Percentiles rank a stretch among this genome's conserved stretches.
Conservation (phyloP, 2,329 filamentous ascomycete species). For the Tolypocladium pustulatum region DNA sequence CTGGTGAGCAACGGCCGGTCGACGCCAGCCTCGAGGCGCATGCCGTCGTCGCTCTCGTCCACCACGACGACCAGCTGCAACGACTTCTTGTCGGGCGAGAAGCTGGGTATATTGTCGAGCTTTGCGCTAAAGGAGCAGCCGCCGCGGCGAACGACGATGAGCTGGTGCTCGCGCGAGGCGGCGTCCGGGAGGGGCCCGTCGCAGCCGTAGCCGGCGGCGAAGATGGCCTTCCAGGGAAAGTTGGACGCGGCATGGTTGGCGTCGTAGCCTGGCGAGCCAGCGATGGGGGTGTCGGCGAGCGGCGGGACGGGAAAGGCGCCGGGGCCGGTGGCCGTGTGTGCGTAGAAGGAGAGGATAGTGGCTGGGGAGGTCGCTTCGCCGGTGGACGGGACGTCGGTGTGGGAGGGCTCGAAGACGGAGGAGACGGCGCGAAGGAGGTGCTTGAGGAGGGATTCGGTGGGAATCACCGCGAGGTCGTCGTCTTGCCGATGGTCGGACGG, state of each 20-base stretch:
- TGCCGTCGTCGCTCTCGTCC: constrained; percentile 23
- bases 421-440: constrained; percentile 35
- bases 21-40: constrained; percentile 15
- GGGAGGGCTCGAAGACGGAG: constrained; percentile 29
- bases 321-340: constrained; percentile 39
- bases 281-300: constrained; percentile 43
- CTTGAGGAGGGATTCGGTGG: constrained; percentile 31
- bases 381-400: constrained; percentile 17
- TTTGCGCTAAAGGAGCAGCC: constrained; percentile 79
- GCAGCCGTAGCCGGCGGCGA: constrained; percentile 62
- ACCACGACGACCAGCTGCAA: constrained; percentile 79
- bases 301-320: constrained; percentile 63
- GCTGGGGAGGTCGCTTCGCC: constrained; percentile 17
- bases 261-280: constrained; percentile 30
- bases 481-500: neutral
- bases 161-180: constrained; percentile 50
- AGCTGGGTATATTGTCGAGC: constrained; percentile 73
- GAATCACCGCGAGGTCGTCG: constrained; percentile 4
- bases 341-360: constrained; percentile 39
- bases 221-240: constrained; percentile 61
- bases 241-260: constrained; percentile 23
- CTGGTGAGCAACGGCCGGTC: constrained; percentile 64
- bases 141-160: constrained; percentile 75
- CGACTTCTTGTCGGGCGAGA: constrained; percentile 46
- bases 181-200: constrained; percentile 41